Conservation (phyloP, 2,329 filamentous ascomycete species). For the Corynespora cassiicola region DNA sequence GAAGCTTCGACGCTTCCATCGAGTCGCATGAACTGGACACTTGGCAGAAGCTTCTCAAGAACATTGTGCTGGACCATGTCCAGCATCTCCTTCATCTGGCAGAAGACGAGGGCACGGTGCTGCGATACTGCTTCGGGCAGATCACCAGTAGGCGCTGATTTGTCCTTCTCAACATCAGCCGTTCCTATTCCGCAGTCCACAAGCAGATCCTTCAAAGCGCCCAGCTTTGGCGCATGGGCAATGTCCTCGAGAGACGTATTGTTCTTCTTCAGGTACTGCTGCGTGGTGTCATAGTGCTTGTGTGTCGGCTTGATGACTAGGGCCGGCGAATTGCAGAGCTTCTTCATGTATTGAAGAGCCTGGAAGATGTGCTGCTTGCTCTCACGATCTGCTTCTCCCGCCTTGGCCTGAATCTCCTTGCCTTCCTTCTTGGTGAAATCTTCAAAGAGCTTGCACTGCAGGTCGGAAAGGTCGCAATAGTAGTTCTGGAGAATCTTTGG, state of each 20-base stretch:
- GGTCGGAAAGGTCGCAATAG: constrained; percentile 95
- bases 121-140: constrained; percentile 85
- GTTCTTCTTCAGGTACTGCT: constrained; percentile 77
- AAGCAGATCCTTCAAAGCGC: constrained; percentile 87
- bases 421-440: constrained; percentile 95
- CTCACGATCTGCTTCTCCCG: constrained; percentile 80
- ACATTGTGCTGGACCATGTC: constrained; percentile 98
- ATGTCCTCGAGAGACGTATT: constrained; percentile 85
- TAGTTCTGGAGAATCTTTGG: constrained; percentile 99
- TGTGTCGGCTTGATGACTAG: constrained; percentile 95
- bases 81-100: constrained; percentile 99
- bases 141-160: constrained; percentile 61
- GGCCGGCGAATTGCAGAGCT: constrained; percentile 96
- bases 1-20: constrained; percentile 93
- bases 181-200: constrained; percentile 97
- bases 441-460: constrained; percentile 94
- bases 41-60: constrained; percentile 86
- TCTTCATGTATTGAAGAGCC: constrained; percentile 98
- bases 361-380: constrained; percentile 99
- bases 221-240: constrained; percentile 89
- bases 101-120: constrained; percentile 95
- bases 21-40: constrained; percentile 90
- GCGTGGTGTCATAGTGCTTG: constrained; percentile 87
- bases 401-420: constrained; percentile 84
- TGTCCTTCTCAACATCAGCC: constrained; percentile 45